Percentiles rank a stretch among this genome's conserved stretches.
Conservation (phyloP, 495 filamentous ascomycete species). For the Aspergillus conjunctus region DNA sequence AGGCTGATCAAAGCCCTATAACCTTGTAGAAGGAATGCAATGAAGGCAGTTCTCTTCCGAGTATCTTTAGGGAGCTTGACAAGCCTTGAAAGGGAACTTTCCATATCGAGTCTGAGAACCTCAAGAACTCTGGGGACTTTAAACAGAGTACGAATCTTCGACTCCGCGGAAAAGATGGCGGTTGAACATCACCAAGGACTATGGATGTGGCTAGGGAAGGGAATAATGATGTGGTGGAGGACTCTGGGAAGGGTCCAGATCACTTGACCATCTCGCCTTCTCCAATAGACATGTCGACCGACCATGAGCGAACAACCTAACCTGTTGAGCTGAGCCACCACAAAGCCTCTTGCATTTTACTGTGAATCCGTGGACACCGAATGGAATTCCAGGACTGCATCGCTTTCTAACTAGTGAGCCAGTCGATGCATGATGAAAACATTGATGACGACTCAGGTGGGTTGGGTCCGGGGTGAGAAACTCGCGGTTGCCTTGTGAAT, state of each 20-base stretch:
- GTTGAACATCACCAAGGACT: too few species aligned
- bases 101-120: too few species aligned
- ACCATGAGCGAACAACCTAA: constrained; percentile 4
- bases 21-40: too few species aligned
- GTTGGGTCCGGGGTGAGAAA: neutral
- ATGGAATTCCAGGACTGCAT: neutral
- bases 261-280: constrained; percentile 1
- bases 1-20: too few species aligned
- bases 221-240: too few species aligned
- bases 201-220: too few species aligned
- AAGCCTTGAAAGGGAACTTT: too few species aligned
- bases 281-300: neutral
- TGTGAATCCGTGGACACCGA: neutral
- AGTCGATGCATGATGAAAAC: neutral
- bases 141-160: too few species aligned
- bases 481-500: neutral
- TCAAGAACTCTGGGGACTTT: too few species aligned
- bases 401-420: neutral
- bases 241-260: neutral
- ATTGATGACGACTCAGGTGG: neutral
- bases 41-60: too few species aligned
- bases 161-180: too few species aligned
- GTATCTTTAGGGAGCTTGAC: too few species aligned
- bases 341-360: neutral
- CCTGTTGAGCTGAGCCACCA: neutral